Base-by-base conservation (phyloP, 2,329 filamentous ascomycete species). In the Aspergillus brunneoviolaceus region DNA sequence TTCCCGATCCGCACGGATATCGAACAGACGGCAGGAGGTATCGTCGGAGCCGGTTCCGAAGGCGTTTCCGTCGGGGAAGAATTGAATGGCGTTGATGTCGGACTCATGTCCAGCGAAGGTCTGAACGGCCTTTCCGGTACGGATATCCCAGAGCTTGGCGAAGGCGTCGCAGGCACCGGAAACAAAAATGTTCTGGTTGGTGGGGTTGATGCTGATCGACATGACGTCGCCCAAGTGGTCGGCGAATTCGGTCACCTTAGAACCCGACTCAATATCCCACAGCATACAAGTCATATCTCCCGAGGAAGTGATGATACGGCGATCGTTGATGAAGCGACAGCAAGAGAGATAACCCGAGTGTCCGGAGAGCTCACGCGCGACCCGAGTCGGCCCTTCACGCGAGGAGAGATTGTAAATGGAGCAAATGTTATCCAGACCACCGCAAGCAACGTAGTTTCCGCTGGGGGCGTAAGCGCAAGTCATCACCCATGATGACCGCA, bases 211-310 rank as follows among this genome's bases (percentile, higher is more conserved):
- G 85, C 94, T 98, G 81, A 98, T 92, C 83, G 94, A 98, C 95
- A 99, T 99, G 69, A 99, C 95, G 74, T 99, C 95, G 75, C 95
- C 95, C 11, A 99, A 85, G 76, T 99, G 95, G 79, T 99, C 95
- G 73, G 95, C 95, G 69, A 98, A 99, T 77, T 99, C 95, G 73
- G 93, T 96, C 48, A 96, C 90, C 82, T 97, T 97, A 67, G 93
- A 92, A 59, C 95, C 95, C 0, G 94, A 96, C 80, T 99, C 95
- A 66, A 99, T 94, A 81, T 99, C 95, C 95, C 95, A 99, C 74
- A 98, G 91, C 89, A 98, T 97, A 78, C 95, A 99, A 55, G 95
- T 99, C 95, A 99, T 99, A 76, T 99, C 95, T 65, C 95, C 95
- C 2, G 95, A 99, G 0, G 95, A 98, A 62, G 95, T 99, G 66